Base-by-base conservation (phyloP, 768 basidiomycete genomes). In the Tubosaeta brunneosetosa region DNA sequence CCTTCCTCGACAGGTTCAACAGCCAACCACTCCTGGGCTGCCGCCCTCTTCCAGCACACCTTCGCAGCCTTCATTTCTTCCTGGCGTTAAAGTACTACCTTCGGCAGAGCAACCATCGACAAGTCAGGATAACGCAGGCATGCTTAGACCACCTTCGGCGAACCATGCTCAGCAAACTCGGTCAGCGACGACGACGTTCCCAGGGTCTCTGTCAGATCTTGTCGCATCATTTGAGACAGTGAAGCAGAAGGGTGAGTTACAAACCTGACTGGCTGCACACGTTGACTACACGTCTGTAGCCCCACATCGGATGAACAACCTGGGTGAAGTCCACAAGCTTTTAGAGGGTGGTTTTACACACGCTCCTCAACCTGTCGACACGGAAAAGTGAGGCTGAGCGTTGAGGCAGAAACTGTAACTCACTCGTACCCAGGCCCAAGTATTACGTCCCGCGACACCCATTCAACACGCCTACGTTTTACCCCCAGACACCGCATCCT, bases 401-500 rank as follows among this genome's bases (percentile, higher is more conserved):
- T 12, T 49, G 31, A 3, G 14, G 45, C 22, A 33, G 17, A 26
- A 44, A 44, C 43, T 19, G 54, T 41, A 36, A 46, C 59, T 56
- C 37, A 60, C 49, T 31, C 29, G 47, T 52, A n/a, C 49, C 32
- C 60, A 97, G 94, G 76, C 94, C 97, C 22, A 91, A 94, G 63
- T 97, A 98, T 70, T 98, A 98, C 65, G 86, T 93, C 25, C 95
- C 97, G 13, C 82, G 88, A 57, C 94, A 93, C 71, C 91, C 94
- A 11, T 91, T 83, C 74, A 84, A 79, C 63, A 92, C 94, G n/a
- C 87, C 97, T 14, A 71, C 83, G 12, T 97, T 95, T 70, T 99
- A 99, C 70, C 94, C 97, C 36, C 97, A 98, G 70, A 70, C 84
- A 50, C 92, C 92, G 29, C 82, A 86, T 59, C 80, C 86, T 16